These are phyloP conservation scores for Sanghuangporus weigelae DNA, from an alignment of 1,284 basidiomycete genomes.

Conservation along the genomic window DNA sequence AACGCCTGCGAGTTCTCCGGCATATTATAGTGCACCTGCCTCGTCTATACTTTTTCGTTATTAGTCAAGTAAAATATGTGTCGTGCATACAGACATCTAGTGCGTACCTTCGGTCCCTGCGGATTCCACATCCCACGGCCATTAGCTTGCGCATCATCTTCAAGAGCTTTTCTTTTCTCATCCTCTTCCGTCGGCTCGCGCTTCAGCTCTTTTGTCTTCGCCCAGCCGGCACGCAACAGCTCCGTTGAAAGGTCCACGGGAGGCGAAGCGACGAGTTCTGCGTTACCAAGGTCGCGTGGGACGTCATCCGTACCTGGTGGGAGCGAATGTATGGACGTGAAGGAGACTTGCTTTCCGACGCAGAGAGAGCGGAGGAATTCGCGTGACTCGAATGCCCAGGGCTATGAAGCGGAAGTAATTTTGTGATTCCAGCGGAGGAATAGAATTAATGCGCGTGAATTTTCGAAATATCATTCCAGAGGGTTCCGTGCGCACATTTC, in stretches of 20 bases:
- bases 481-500: background rate
- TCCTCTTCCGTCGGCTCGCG: slow-evolving; percentile 78
- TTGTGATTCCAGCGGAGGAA: background rate
- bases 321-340: slow-evolving; percentile 71
- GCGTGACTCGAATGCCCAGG: slow-evolving; percentile 89
- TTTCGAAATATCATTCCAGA: background rate
- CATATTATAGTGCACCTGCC: slow-evolving; percentile 81
- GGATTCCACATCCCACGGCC: slow-evolving; percentile 87
- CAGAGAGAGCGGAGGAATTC: slow-evolving; percentile 84
- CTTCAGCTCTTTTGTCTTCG: slow-evolving; percentile 84
- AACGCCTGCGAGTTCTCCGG: slow-evolving; percentile 86
- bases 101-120: slow-evolving; percentile 68
- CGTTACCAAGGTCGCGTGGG: slow-evolving; percentile 71
- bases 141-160: slow-evolving; percentile 73
- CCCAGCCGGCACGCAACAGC: slow-evolving; percentile 85
- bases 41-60: slow-evolving; percentile 43
- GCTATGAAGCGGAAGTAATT: slow-evolving; percentile 36
- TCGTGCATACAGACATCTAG: background rate
- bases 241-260: slow-evolving; percentile 75
- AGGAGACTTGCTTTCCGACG: slow-evolving; percentile 87
- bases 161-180: slow-evolving; percentile 64
- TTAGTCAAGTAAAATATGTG: slow-evolving; percentile 16
- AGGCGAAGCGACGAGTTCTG: slow-evolving; percentile 41
- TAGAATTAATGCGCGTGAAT: background rate
- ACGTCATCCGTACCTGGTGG: slow-evolving; percentile 58